phyloP scores from a whole-genome alignment of 129 eudicot species.

The Sambucus nigra region DNA sequence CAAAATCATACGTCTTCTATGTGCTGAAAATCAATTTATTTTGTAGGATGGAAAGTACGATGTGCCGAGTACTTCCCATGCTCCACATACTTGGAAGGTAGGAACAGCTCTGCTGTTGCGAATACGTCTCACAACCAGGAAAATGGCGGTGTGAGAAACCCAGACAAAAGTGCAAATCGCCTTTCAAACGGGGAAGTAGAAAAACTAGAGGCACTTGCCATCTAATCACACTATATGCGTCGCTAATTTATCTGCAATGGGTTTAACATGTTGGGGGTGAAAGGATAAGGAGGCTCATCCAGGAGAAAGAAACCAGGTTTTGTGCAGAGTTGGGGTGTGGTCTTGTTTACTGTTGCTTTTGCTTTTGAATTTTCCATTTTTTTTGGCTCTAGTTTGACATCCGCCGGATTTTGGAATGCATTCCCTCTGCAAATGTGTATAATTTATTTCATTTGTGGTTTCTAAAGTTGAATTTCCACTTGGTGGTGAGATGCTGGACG shows the following conservation, averaged over 20 bases:
- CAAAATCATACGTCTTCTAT: too few species aligned
- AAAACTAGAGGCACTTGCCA: conserved; percentile 52
- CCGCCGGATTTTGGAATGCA: conserved; percentile 16
- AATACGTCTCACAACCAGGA: conserved; percentile 8
- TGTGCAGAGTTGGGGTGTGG: background rate
- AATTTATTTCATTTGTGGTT: conserved; percentile 13
- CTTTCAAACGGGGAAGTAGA: conserved; percentile 55
- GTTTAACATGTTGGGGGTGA: too few species aligned
- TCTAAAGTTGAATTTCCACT: conserved; percentile 1
- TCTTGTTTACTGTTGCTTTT: conserved; percentile 10
- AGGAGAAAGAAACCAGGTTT: conserved; percentile 3
- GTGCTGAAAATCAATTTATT: conserved; percentile 2
- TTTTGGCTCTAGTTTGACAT: conserved; percentile 5
- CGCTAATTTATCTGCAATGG: background rate
- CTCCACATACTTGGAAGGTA: conserved; percentile 80
- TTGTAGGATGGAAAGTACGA: conserved; percentile 76
- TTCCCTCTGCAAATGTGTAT: conserved; percentile 34
- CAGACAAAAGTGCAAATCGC: conserved; percentile 3
- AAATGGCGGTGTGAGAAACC: conserved; percentile 30
- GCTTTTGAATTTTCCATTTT: background rate
- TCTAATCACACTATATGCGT: conserved; percentile 15
- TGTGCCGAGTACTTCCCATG: conserved; percentile 80
- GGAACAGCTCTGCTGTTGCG: conserved; percentile 37
- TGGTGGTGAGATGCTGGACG: conserved; percentile 5
- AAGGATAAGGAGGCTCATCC: background rate